phyloP scores from a whole-genome alignment of 140 eudicot genomes.

The Ambrosia hybrid region DNA sequence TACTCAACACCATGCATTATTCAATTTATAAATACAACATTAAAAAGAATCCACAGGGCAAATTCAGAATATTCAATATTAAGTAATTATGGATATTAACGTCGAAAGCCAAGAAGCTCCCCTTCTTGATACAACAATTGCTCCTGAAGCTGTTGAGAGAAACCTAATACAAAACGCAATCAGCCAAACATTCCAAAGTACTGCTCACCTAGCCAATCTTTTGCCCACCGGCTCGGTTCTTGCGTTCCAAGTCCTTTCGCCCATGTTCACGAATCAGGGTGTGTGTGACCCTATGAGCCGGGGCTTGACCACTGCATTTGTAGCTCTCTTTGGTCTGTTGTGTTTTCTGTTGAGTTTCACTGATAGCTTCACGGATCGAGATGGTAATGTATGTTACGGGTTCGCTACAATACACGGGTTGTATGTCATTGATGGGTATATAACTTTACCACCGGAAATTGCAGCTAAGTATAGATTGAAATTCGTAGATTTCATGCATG shows the following conservation, averaged over 20 bases:
- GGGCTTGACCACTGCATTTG: constrained; percentile 54
- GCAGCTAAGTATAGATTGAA: constrained; percentile 60
- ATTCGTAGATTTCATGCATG: constrained; percentile 72
- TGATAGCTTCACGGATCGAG: constrained; percentile 75
- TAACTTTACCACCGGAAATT: constrained; percentile 49
- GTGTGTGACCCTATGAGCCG: constrained; percentile 54
- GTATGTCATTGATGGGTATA: constrained; percentile 86
- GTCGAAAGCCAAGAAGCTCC: constrained; percentile 44
- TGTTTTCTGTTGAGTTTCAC: constrained; percentile 70
- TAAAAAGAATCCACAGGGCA: no score
- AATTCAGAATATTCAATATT: no score
- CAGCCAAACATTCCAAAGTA: constrained; percentile 89
- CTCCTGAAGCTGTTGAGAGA: constrained; percentile 58
- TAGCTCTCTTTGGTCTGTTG: constrained; percentile 71
- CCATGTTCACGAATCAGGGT: constrained; percentile 79
- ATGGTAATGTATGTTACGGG: constrained; percentile 67
- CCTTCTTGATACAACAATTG: constrained; percentile 35
- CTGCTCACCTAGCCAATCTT: constrained; percentile 83
- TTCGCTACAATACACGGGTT: constrained; percentile 68
- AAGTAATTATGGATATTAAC: constrained; percentile 49
- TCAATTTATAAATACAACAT: no score
- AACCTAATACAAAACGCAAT: constrained; percentile 72
- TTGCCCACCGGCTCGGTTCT: constrained; percentile 87
- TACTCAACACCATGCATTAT: no score
- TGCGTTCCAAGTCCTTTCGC: constrained; percentile 72